phyloP scores from a whole-genome alignment of 2,329 filamentous ascomycete genomes.

The Fusarium sp. region DNA sequence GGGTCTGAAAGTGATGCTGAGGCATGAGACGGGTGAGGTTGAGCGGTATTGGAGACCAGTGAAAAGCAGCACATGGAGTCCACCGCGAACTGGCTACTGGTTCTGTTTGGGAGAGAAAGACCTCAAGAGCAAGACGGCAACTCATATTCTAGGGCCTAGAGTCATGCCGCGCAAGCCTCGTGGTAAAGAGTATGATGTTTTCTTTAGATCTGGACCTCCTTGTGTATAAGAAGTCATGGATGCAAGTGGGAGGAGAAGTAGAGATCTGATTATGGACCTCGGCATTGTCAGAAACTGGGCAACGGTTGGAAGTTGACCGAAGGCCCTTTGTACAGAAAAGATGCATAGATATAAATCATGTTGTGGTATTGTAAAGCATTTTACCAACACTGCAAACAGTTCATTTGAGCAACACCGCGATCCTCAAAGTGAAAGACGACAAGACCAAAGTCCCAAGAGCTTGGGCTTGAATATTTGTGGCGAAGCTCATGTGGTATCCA shows the following conservation, averaged over 20 bases:
- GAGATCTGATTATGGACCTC: too few relatives aligned
- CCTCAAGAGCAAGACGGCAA: not conserved
- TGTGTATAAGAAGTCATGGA: too few relatives aligned
- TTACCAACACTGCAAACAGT: too few relatives aligned
- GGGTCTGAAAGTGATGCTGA: conserved; percentile 34
- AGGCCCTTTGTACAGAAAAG: too few relatives aligned
- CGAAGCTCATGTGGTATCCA: conserved; percentile 42
- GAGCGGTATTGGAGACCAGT: conserved; percentile 47
- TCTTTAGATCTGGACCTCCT: not conserved
- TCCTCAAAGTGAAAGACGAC: conserved; percentile 8
- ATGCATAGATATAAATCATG: too few relatives aligned
- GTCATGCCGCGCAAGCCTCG: not conserved
- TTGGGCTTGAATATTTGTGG: conserved; percentile 31
- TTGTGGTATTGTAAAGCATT: too few relatives aligned
- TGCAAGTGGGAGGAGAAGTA: too few relatives aligned
- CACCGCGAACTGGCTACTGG: conserved; percentile 47
- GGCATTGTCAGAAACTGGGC: too few relatives aligned
- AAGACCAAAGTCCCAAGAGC: conserved; percentile 20
- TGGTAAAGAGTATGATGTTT: conserved; percentile 3
- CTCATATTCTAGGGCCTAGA: not conserved
- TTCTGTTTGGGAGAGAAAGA: conserved; percentile 47
- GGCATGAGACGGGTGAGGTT: conserved; percentile 17
- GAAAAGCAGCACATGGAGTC: too few relatives aligned
- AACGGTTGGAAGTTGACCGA: too few relatives aligned
- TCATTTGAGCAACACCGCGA: not conserved